Base-by-base conservation (phyloP, 192 early-diverging fungal genomes). In the Funneliformis mosseae region DNA sequence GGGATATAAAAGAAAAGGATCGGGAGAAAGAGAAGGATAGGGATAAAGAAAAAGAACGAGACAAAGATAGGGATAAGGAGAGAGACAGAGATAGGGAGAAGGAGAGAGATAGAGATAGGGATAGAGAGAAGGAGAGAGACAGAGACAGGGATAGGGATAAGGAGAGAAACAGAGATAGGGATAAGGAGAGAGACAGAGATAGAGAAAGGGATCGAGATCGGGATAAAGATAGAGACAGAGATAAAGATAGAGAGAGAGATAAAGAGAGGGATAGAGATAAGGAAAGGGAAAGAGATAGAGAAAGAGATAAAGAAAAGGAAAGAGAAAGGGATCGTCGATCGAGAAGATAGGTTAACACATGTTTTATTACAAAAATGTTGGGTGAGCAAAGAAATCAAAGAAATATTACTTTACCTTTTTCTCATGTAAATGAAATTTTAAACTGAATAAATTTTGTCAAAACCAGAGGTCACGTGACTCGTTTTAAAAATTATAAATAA, bases 51-150 rank as follows among this genome's bases (percentile, higher is more conserved):
- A 67, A 23, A 59, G 81, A 76, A 0, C 62, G 84, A 42, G 86
- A 86, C 11, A 76, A 70, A 55, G 87, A 86, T n/a, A 74, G 71
- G 4, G 88, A 88, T 18, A 83, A 77, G 59, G 86, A 87, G 11
- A 83, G 81, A 41, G 88, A 85, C 16, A 82, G 68, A 86, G 85
- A 80, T 38, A 83, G 38, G 25, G 45, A 38, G 1, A 74, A 23
- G 8, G 82, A 83, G 2, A 74, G 82, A 83, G 82, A 78, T 5
- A 74, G 71, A 68, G 81, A 71, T 21, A 33, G 8, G 5, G 78
- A 82, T 1, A 42, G 46, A n/a, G 82, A 83, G 0, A 33, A 69
- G 9, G 82, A 82, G 0, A 82, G 28, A 25, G 80, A 82, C 18
- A 41, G 4, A 42, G 67, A 69, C 33, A 33, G 4, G 18, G 71